Conservation (phyloP, 257 asterid species). For the Lycium barbarum region DNA sequence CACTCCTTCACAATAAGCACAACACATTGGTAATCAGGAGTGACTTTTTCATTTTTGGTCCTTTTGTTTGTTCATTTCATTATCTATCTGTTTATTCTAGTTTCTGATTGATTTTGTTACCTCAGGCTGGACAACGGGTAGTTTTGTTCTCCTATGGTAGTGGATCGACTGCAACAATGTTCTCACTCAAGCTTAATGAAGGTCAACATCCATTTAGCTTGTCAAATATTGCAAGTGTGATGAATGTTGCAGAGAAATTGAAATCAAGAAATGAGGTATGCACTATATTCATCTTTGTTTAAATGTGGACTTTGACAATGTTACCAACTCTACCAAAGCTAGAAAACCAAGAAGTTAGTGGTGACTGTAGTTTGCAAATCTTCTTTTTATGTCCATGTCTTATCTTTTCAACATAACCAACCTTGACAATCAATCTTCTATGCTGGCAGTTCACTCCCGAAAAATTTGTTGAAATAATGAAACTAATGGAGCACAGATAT, state of each 20-base stretch:
- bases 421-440: neutral
- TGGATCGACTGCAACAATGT: constrained; percentile 89
- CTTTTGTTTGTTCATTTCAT: constrained; percentile 12
- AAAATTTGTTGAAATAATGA: constrained; percentile 79
- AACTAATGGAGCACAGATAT: constrained; percentile 96
- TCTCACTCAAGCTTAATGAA: constrained; percentile 79
- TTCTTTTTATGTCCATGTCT: neutral
- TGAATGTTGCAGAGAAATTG: constrained; percentile 84
- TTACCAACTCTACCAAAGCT: neutral
- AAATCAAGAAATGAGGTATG: constrained; percentile 89
- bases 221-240: constrained; percentile 71
- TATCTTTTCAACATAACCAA: neutral
- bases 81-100: neutral
- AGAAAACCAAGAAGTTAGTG: neutral
- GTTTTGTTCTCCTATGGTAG: constrained; percentile 93
- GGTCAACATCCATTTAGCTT: constrained; percentile 86
- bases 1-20: constrained; percentile 80
- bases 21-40: constrained; percentile 67
- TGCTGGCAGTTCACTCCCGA: constrained; percentile 75
- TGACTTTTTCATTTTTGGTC: neutral
- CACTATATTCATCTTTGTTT: neutral
- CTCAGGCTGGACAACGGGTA: constrained; percentile 89
- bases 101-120: constrained; percentile 19
- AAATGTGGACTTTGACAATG: neutral
- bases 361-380: neutral